phyloP scores from a whole-genome alignment of 257 asterid genomes.

The Solanum tacnaense region DNA sequence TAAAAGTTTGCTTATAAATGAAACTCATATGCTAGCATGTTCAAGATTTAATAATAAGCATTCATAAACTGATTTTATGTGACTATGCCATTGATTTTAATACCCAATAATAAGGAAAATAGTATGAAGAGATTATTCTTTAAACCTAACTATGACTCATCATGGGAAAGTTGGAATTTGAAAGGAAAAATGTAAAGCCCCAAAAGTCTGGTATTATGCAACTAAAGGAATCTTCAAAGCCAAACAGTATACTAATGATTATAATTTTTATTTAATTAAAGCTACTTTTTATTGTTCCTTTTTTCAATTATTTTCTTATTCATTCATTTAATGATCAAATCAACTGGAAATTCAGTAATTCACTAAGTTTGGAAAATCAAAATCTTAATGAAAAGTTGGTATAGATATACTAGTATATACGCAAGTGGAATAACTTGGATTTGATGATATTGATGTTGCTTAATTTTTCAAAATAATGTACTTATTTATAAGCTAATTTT shows the following conservation, averaged over 20 bases:
- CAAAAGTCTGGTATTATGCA: not conserved
- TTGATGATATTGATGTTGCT: not conserved
- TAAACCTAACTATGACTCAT: not conserved
- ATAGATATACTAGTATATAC: not conserved
- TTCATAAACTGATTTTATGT: no score
- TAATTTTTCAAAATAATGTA: not conserved
- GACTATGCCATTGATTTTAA: not conserved
- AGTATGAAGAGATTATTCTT: not conserved
- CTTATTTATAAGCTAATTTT: not conserved
- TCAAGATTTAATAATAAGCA: no score
- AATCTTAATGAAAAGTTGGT: not conserved
- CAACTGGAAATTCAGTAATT: not conserved
- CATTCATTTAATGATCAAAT: not conserved
- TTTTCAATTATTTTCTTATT: not conserved
- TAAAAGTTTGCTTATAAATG: not conserved
- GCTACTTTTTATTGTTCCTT: not conserved
- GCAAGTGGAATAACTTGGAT: not conserved
- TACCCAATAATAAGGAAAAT: no score
- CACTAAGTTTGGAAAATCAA: not conserved
- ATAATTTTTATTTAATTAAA: not conserved
- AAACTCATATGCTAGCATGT: not conserved
- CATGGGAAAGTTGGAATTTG: not conserved
- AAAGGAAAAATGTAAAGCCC: not conserved
- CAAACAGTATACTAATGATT: not conserved
- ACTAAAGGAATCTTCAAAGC: not conserved